phyloP scores from a whole-genome alignment of 2,329 filamentous ascomycete genomes.

The Aspergillus cejpii region DNA sequence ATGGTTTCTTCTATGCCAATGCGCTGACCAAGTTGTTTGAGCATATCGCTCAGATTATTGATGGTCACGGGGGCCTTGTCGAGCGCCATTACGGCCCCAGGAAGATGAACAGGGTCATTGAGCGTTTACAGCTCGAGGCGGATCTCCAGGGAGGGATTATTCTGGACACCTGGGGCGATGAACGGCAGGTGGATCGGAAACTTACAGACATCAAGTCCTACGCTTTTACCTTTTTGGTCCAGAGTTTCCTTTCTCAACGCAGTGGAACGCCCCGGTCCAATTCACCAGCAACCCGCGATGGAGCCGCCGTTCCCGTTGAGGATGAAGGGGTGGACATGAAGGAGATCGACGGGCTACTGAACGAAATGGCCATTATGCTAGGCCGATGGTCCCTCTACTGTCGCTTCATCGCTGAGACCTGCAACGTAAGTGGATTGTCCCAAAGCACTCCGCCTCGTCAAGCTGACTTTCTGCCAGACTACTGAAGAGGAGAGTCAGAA shows the following conservation, averaged over 20 bases:
- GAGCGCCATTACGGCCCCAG: slow-evolving; percentile 88
- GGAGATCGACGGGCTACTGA: slow-evolving; percentile 80
- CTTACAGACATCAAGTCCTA: slow-evolving; percentile 96
- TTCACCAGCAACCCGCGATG: slow-evolving; percentile 63
- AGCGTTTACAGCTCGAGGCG: slow-evolving; percentile 85
- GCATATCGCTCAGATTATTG: slow-evolving; percentile 94
- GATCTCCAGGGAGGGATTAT: slow-evolving; percentile 95
- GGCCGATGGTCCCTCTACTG: slow-evolving; percentile 89
- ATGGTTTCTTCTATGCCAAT: slow-evolving; percentile 86
- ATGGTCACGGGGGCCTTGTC: slow-evolving; percentile 81
- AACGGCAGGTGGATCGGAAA: slow-evolving; percentile 73
- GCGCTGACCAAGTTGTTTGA: slow-evolving; percentile 89
- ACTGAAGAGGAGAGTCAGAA: slow-evolving; percentile 48
- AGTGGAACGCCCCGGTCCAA: slow-evolving; percentile 61
- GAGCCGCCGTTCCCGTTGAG: slow-evolving; percentile 64
- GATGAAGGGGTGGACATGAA: slow-evolving; percentile 96
- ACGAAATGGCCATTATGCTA: slow-evolving; percentile 86
- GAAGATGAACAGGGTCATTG: slow-evolving; percentile 91
- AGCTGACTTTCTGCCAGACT: slow-evolving; percentile 24
- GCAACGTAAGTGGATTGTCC: slow-evolving; percentile 54
- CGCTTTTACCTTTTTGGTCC: slow-evolving; percentile 91
- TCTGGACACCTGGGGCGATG: slow-evolving; percentile 90
- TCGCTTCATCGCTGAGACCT: slow-evolving; percentile 81
- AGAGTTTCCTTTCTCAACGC: slow-evolving; percentile 79
- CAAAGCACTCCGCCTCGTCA: slow-evolving; percentile 4